Percentiles rank a stretch among this genome's conserved stretches.
Conservation (phyloP, 331 rosid species). For the Malus hybrid region DNA sequence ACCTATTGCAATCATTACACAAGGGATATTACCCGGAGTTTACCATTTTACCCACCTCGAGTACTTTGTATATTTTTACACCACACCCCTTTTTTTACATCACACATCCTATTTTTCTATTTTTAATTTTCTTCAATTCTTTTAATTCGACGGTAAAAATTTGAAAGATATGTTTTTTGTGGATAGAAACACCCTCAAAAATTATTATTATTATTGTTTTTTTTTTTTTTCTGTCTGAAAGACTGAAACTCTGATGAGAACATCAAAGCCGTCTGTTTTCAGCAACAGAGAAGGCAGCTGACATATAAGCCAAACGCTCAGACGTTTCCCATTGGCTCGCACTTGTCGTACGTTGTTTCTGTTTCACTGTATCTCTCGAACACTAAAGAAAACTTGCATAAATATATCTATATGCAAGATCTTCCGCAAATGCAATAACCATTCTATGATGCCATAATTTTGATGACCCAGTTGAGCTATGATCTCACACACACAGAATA, state of each 20-base stretch:
- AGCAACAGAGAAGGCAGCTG: conserved; percentile 15
- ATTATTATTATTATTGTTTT: too few relatives aligned
- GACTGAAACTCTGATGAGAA: conserved; percentile 36
- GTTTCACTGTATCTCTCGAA: conserved; percentile 14
- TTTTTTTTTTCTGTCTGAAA: conserved; percentile 36
- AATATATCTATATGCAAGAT: conserved; percentile 38
- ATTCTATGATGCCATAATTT: conserved; percentile 25
- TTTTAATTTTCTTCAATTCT: too few relatives aligned
- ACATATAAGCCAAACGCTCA: conserved; percentile 47
- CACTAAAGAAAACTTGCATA: conserved; percentile 26
- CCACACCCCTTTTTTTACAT: too few relatives aligned
- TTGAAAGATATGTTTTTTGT: too few relatives aligned
- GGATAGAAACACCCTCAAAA: too few relatives aligned
- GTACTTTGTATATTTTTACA: not conserved
- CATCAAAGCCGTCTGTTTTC: conserved; percentile 61
- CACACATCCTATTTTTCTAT: too few relatives aligned
- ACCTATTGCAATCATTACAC: conserved; percentile 25
- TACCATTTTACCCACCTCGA: conserved; percentile 44
- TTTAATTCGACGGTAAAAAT: too few relatives aligned
- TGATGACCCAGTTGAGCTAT: conserved; percentile 21
- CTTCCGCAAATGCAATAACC: conserved; percentile 35
- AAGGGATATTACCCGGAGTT: conserved; percentile 24
- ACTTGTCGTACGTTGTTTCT: conserved; percentile 50
- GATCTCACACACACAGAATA: not conserved
- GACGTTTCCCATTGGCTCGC: conserved; percentile 59